Conservation (phyloP, 768 basidiomycete species). For the Dentipellis sp. region DNA sequence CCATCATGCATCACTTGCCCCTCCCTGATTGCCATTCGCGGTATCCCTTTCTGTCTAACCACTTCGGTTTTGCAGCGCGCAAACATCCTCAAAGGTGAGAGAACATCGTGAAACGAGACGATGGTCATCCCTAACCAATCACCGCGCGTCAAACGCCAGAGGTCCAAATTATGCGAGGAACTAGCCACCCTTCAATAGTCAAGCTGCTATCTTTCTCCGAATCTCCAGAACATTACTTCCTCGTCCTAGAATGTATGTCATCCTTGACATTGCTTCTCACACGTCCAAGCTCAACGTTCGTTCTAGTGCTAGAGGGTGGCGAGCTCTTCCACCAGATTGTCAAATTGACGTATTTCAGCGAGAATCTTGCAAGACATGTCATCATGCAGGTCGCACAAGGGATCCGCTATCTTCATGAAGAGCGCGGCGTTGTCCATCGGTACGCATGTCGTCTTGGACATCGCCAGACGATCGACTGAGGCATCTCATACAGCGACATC, state of each 20-base stretch:
- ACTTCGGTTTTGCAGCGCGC: conserved; percentile 58
- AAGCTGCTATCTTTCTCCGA: conserved; percentile 90
- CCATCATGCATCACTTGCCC: conserved; percentile 12
- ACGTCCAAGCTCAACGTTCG: conserved; percentile 7
- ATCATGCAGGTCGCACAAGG: conserved; percentile 93
- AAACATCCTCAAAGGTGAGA: conserved; percentile 88
- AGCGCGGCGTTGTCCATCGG: conserved; percentile 96
- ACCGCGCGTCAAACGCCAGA: conserved; percentile 36
- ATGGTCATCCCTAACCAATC: background rate
- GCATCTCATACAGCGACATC: conserved; percentile 53
- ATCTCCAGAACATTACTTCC: conserved; percentile 87
- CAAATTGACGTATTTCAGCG: conserved; percentile 97
- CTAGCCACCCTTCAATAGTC: conserved; percentile 85
- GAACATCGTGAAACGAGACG: background rate
- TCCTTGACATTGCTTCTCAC: background rate
- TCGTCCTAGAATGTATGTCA: conserved; percentile 79
- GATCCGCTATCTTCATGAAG: conserved; percentile 93
- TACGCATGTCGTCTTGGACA: conserved; percentile 14
- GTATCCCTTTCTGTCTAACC: conserved; percentile 12
- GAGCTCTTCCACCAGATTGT: conserved; percentile 99
- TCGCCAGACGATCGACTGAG: background rate
- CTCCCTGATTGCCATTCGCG: conserved; percentile 8
- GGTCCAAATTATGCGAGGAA: conserved; percentile 98
- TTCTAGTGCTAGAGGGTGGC: conserved; percentile 89
- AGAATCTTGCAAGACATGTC: conserved; percentile 94